Conservation (phyloP, 768 basidiomycete species). For the Psilocybe cubensis region DNA sequence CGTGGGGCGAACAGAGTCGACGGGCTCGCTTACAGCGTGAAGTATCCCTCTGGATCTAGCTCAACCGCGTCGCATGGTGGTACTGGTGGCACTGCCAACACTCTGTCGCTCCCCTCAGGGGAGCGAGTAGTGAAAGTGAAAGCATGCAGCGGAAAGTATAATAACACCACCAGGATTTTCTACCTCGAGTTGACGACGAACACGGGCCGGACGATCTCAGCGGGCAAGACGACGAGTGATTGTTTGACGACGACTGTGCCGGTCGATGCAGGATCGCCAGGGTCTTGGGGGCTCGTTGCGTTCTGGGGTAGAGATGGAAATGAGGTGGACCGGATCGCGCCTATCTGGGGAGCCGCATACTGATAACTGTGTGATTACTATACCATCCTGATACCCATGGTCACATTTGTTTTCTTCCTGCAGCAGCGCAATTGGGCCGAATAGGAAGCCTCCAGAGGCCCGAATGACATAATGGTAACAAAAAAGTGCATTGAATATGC, state of each 20-base stretch:
- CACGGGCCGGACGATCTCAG: constrained; percentile 27
- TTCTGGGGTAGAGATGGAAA: constrained; percentile 35
- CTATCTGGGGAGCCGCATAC: constrained; percentile 34
- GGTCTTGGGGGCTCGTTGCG: constrained; percentile 32
- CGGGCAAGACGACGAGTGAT: constrained; percentile 30
- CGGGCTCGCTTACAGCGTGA: constrained; percentile 29
- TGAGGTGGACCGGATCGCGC: constrained; percentile 32
- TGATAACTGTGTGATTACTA: constrained; percentile 4
- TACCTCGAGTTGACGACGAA: constrained; percentile 34
- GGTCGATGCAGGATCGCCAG: constrained; percentile 28
- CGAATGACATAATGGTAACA: too few relatives aligned
- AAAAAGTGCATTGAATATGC: too few relatives aligned
- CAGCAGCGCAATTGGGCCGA: too few relatives aligned
- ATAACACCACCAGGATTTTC: constrained; percentile 33
- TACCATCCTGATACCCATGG: not conserved
- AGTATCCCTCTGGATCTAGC: constrained; percentile 19
- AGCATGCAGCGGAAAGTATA: constrained; percentile 30
- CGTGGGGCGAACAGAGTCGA: constrained; percentile 35
- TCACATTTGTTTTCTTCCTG: too few relatives aligned
- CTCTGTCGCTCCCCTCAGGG: constrained; percentile 27
- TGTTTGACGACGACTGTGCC: constrained; percentile 31
- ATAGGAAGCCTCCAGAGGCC: too few relatives aligned
- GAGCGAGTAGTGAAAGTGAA: constrained; percentile 27
- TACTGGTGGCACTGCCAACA: constrained; percentile 32
- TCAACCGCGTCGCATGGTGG: constrained; percentile 33